phyloP scores from a whole-genome alignment of 2,329 filamentous ascomycete species.

The Stemphylium vesicarium region DNA sequence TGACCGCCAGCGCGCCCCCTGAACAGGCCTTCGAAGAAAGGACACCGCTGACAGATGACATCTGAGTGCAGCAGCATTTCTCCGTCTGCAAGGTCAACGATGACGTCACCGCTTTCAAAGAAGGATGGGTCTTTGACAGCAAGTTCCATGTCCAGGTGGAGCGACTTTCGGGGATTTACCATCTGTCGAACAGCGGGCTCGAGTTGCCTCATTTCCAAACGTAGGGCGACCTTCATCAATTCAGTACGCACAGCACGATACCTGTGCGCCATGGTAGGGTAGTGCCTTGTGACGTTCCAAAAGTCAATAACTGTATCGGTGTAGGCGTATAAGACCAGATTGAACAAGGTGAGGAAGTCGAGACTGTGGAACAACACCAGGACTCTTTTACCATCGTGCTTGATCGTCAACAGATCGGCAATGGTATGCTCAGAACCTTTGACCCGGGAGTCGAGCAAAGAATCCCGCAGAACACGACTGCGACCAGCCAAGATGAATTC shows the following conservation, averaged over 20 bases:
- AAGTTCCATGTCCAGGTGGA: slow-evolving; percentile 72
- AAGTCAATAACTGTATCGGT: slow-evolving; percentile 80
- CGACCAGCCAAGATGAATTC: slow-evolving; percentile 79
- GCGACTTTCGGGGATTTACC: slow-evolving; percentile 65
- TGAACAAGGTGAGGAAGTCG: slow-evolving; percentile 80
- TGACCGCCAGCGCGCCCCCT: slow-evolving; percentile 82
- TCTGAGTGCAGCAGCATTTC: slow-evolving; percentile 75
- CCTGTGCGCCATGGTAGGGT: slow-evolving; percentile 69
- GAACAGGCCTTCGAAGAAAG: slow-evolving; percentile 91
- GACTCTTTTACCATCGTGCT: slow-evolving; percentile 58
- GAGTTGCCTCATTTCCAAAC: slow-evolving; percentile 72
- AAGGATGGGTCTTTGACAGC: slow-evolving; percentile 74
- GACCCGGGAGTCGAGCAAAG: slow-evolving; percentile 64
- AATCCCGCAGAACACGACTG: slow-evolving; percentile 69
- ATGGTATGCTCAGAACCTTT: slow-evolving; percentile 61
- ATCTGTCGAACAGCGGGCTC: slow-evolving; percentile 81
- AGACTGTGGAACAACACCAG: slow-evolving; percentile 71
- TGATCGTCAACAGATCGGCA: slow-evolving; percentile 66
- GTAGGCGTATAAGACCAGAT: slow-evolving; percentile 81
- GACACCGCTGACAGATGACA: slow-evolving; percentile 81
- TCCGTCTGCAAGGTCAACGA: slow-evolving; percentile 79
- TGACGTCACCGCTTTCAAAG: slow-evolving; percentile 79
- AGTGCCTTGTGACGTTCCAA: slow-evolving; percentile 79
- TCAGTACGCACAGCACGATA: slow-evolving; percentile 83
- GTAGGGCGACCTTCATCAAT: slow-evolving; percentile 82